Percentiles rank a stretch among this genome's conserved stretches.
phyloP scores from a whole-genome alignment of 2,329 filamentous ascomycete genomes.

The Dactylonectria macrodidyma region DNA sequence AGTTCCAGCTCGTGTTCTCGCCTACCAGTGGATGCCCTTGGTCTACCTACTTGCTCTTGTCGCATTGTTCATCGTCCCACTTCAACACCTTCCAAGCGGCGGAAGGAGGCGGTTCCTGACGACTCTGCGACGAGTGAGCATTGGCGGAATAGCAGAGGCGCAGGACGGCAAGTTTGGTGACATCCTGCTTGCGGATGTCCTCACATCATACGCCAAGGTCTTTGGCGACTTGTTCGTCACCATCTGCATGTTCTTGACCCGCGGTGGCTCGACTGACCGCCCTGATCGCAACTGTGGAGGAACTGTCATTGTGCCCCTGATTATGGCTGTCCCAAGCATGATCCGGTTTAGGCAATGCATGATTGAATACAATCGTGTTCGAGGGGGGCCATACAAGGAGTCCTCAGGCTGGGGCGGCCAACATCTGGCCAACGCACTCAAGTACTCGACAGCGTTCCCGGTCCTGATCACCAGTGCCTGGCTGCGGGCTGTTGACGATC shows the following conservation, averaged over 20 bases:
- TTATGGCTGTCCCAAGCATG: slow-evolving; percentile 85
- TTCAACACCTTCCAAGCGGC: slow-evolving; percentile 76
- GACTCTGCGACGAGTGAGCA: slow-evolving; percentile 82
- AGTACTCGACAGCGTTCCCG: slow-evolving; percentile 95
- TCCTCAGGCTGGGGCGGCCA: slow-evolving; percentile 82
- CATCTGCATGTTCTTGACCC: slow-evolving; percentile 90
- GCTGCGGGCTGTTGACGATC: slow-evolving; percentile 72
- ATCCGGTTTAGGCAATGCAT: slow-evolving; percentile 94
- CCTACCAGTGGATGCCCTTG: slow-evolving; percentile 89
- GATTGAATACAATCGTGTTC: slow-evolving; percentile 86
- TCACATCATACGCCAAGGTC: slow-evolving; percentile 96
- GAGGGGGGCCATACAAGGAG: slow-evolving; percentile 68
- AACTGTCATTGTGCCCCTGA: slow-evolving; percentile 82
- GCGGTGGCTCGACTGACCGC: slow-evolving; percentile 79
- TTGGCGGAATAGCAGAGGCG: slow-evolving; percentile 89
- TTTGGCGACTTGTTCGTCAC: slow-evolving; percentile 91
- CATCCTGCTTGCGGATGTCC: slow-evolving; percentile 90
- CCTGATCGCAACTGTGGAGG: slow-evolving; percentile 89
- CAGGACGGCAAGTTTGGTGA: slow-evolving; percentile 96
- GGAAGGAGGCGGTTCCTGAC: slow-evolving; percentile 83
- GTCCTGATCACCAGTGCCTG: slow-evolving; percentile 87
- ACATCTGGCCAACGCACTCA: slow-evolving; percentile 93
- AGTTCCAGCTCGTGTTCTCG: slow-evolving; percentile 77
- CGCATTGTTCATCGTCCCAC: slow-evolving; percentile 79
- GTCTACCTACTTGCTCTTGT: slow-evolving; percentile 82